A percentile compares a stretch with the other conserved stretches of the same genome.
These are phyloP conservation scores for Rutstroemia sp. DNA, from an alignment of 2,329 filamentous ascomycete genomes.

Conservation along the genomic window DNA sequence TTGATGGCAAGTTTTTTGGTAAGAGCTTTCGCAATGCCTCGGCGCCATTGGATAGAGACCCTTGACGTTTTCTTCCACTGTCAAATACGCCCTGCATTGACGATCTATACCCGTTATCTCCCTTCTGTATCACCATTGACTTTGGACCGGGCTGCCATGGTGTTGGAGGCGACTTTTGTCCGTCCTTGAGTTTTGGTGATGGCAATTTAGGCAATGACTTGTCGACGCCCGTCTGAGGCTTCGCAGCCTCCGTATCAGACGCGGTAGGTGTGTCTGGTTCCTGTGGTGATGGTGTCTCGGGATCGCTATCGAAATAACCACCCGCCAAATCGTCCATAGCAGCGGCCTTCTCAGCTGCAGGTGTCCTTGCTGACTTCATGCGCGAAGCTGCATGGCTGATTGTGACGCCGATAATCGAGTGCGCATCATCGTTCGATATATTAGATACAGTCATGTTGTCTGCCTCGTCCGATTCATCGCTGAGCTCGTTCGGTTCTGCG, in stretches of 20 bases:
- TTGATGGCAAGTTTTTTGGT: conserved; percentile 48
- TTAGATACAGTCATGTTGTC: conserved; percentile 19
- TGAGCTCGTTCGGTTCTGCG: conserved; percentile 9
- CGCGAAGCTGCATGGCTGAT: conserved; percentile 50
- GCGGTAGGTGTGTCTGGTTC: background rate
- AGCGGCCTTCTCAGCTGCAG: conserved; percentile 50
- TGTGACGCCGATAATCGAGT: conserved; percentile 52
- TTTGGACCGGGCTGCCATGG: conserved; percentile 39
- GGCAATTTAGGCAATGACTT: conserved; percentile 19
- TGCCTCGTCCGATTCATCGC: conserved; percentile 16
- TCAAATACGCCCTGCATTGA: conserved; percentile 41
- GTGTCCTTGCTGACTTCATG: conserved; percentile 46
- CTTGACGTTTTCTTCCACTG: conserved; percentile 33
- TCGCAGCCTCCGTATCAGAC: background rate
- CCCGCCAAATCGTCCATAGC: conserved; percentile 46
- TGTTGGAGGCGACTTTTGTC: conserved; percentile 15
- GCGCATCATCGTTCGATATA: conserved; percentile 43
- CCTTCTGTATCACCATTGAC: conserved; percentile 29
- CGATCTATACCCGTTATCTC: conserved; percentile 28
- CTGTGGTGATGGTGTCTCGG: conserved; percentile 22
- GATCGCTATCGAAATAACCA: conserved; percentile 32
- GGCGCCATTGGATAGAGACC: conserved; percentile 48
- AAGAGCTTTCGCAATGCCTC: conserved; percentile 48
- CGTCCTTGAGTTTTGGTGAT: conserved; percentile 24
- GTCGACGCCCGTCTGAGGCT: background rate